Base-by-base conservation (phyloP, 495 filamentous ascomycete genomes). In the Amphirosellinia nigrospora region DNA sequence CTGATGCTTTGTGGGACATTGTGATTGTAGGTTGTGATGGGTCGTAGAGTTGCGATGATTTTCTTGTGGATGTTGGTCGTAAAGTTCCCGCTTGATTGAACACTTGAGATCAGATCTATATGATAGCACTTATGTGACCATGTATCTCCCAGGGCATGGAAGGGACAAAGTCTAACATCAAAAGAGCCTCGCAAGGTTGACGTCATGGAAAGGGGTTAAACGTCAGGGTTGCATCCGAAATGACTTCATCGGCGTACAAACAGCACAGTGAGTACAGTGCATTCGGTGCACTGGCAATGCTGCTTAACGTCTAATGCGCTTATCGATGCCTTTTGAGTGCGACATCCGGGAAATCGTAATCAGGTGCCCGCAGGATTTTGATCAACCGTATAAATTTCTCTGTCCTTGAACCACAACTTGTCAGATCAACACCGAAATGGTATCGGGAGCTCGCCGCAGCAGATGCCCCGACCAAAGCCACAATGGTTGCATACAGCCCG, bases 401-500 rank as follows among this genome's bases (percentile, higher is more conserved):
- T 30, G 16, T 23, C 5, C 26, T 16, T 16, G 26, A 53, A 0
- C 5, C 4, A 2, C 26, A 5, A 16, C 23, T 6, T 0, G 8
- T 28, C 4, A 34, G 30, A 19, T 48, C 36, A 77, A 32, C 75
- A 77, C 67, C 71, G 73, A 30, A 77, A 77, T 0, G 75, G 71
- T 4, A 68, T 45, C 5, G 64, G 69, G 1, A 77, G 68, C 53
- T 77, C 73, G n/a, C 73, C 36, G 69, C 75, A 16, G 66, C 55
- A 26, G 73, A 68, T 11, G 71, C 75, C 32, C 67, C 8, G 5
- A 60, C 52, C n/a, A 77, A 66, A 13, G 75, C 75, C 50, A 71
- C 70, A 15, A 77, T 74, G 1, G 73, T 77, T 11, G 63, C 77
- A 38, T 78, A 79, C 39, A 76, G 60, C 4, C 75, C 77, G 2